These are phyloP conservation scores for Paramecium primaurelia DNA, from an alignment of 73 alveolate genomes.

Conservation along the genomic window DNA sequence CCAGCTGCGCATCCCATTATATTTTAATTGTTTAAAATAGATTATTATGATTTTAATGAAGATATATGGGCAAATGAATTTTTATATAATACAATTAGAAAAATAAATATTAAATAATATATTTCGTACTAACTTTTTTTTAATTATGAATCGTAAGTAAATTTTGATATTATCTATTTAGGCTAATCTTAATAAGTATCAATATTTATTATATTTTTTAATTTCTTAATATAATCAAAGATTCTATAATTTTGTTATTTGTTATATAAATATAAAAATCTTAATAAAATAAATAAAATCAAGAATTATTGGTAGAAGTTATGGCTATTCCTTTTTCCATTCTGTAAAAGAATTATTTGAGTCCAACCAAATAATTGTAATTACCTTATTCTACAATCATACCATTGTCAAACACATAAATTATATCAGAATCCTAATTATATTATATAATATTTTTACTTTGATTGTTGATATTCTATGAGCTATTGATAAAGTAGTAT, in stretches of 20 bases:
- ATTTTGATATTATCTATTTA: too few species aligned
- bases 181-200: not conserved
- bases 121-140: too few species aligned
- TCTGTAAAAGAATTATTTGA: slow-evolving; percentile 12
- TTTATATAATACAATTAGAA: not conserved
- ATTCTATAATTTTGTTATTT: too few species aligned
- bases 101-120: not conserved
- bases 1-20: not conserved
- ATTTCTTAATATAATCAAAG: not conserved
- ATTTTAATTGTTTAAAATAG: not conserved
- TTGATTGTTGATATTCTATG: slow-evolving; percentile 74
- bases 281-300: not conserved
- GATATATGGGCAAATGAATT: not conserved
- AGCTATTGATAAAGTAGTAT: slow-evolving; percentile 72
- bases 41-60: not conserved
- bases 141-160: too few species aligned
- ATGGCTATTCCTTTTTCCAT: not conserved
- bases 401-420: slow-evolving; percentile 70
- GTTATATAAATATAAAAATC: not conserved
- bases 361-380: slow-evolving; percentile 22
- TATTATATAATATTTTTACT: not conserved
- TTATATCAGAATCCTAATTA: slow-evolving; percentile 68
- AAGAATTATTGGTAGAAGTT: not conserved
- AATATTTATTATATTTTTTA: too few species aligned
- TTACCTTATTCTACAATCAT: slow-evolving; percentile 71